phyloP scores from a whole-genome alignment of 108 stramenopile species.

The Pseudonitzschia multiseries region DNA sequence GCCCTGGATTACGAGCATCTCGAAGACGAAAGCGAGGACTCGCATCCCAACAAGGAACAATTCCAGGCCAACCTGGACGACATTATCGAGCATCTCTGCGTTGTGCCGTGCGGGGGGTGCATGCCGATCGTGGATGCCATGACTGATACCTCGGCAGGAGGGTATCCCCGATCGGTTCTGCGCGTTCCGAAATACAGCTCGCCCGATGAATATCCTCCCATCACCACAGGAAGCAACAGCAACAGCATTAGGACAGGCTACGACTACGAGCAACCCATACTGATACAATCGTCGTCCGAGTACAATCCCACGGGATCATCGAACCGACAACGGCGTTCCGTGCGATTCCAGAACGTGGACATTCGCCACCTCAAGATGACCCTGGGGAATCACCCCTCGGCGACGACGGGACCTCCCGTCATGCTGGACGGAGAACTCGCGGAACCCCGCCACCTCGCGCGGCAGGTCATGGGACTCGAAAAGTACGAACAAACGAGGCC shows the following conservation, averaged over 20 bases:
- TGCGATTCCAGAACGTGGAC: slow-evolving; percentile 35
- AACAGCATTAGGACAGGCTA: not conserved
- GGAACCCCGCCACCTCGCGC: not conserved
- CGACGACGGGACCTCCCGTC: slow-evolving; percentile 56
- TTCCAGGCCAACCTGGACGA: slow-evolving; percentile 27
- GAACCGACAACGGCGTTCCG: not conserved
- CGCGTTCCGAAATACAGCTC: slow-evolving; percentile 14
- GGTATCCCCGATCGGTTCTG: slow-evolving; percentile 20
- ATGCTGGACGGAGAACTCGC: slow-evolving; percentile 46
- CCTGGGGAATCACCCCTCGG: slow-evolving; percentile 63
- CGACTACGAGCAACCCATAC: not conserved
- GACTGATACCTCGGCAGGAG: not conserved
- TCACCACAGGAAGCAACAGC: not conserved
- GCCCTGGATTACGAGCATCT: slow-evolving; percentile 16
- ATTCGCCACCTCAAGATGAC: slow-evolving; percentile 63
- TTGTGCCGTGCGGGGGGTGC: slow-evolving; percentile 28
- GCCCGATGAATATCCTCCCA: not conserved
- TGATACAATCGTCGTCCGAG: slow-evolving; percentile 9
- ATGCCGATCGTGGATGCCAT: not conserved
- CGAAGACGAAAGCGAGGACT: slow-evolving; percentile 19
- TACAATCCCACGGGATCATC: not conserved
- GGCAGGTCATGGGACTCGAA: slow-evolving; percentile 36
- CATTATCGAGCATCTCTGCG: slow-evolving; percentile 36
- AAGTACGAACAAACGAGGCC: slow-evolving; percentile 46
- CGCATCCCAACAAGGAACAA: slow-evolving; percentile 20